These are phyloP conservation scores for Albugo candida DNA, from an alignment of 352 stramenopile species.

Conservation along the genomic window DNA sequence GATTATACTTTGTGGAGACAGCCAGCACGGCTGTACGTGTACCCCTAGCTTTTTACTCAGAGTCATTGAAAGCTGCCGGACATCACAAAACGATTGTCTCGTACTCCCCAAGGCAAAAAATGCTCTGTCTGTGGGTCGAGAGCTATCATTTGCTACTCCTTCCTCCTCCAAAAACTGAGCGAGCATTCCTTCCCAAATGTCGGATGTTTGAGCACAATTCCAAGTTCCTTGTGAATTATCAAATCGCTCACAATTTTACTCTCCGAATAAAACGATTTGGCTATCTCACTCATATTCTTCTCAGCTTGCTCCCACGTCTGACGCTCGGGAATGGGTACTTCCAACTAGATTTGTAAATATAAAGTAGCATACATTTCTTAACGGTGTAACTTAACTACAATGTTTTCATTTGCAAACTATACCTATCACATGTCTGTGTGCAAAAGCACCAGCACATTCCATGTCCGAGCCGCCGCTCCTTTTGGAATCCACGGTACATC, in stretches of 20 bases:
- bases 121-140: not conserved
- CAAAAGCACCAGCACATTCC: too few species aligned
- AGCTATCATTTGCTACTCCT: not conserved
- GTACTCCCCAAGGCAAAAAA: slow-evolving; percentile 19
- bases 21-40: slow-evolving; percentile 50
- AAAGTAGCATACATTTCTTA: too few species aligned
- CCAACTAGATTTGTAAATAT: too few species aligned
- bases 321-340: too few species aligned
- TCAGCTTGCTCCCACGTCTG: slow-evolving; percentile 60
- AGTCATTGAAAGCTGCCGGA: slow-evolving; percentile 51
- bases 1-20: too few species aligned
- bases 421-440: too few species aligned
- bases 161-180: slow-evolving; percentile 67
- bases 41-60: slow-evolving; percentile 30
- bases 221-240: slow-evolving; percentile 54
- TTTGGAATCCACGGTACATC: too few species aligned
- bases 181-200: slow-evolving; percentile 67
- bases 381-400: too few species aligned
- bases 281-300: slow-evolving; percentile 67
- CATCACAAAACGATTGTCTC: slow-evolving; percentile 39
- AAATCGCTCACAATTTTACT: slow-evolving; percentile 63
- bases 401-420: too few species aligned
- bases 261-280: slow-evolving; percentile 72
- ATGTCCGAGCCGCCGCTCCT: too few species aligned
- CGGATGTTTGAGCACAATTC: slow-evolving; percentile 43